Percentiles rank a stretch among this genome's conserved stretches.
phyloP scores from a whole-genome alignment of 1,139 yeast species.

The Pichia inconspicua region DNA sequence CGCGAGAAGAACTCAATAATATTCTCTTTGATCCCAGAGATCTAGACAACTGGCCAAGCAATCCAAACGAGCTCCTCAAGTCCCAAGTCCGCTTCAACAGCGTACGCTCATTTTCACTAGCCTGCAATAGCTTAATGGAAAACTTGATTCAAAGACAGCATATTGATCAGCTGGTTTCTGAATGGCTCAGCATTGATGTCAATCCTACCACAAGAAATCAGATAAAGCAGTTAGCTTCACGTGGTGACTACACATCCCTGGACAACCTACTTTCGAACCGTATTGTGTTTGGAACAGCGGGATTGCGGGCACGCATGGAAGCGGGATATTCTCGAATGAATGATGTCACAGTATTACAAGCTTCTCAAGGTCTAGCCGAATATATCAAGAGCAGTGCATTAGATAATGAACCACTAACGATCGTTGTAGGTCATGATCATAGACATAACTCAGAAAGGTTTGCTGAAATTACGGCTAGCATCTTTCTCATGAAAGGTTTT shows the following conservation, averaged over 20 bases:
- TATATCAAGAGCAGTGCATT: conserved; percentile 27
- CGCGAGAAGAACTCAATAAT: not conserved
- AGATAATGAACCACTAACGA: conserved; percentile 31
- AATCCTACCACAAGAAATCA: conserved; percentile 52
- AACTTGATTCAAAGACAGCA: no score
- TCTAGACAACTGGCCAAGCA: not conserved
- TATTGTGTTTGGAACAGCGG: conserved; percentile 90
- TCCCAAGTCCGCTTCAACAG: not conserved
- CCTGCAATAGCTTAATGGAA: not conserved
- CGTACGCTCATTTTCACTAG: no score
- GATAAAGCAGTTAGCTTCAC: conserved; percentile 35
- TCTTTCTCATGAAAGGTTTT: conserved; percentile 61
- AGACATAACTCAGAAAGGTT: conserved; percentile 71
- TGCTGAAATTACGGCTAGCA: conserved; percentile 73
- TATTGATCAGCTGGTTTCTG: conserved; percentile 10
- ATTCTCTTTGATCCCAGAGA: not conserved
- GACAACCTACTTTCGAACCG: conserved; percentile 45
- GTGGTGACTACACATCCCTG: conserved; percentile 36
- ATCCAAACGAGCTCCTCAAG: not conserved
- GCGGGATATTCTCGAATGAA: conserved; percentile 90
- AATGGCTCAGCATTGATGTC: conserved; percentile 25
- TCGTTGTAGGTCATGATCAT: conserved; percentile 91
- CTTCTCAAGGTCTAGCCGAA: conserved; percentile 81
- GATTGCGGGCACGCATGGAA: conserved; percentile 78
- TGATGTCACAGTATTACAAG: conserved; percentile 80